Base-by-base conservation (phyloP, 2,329 filamentous ascomycete species). In the Metarhizium anisopliae region DNA sequence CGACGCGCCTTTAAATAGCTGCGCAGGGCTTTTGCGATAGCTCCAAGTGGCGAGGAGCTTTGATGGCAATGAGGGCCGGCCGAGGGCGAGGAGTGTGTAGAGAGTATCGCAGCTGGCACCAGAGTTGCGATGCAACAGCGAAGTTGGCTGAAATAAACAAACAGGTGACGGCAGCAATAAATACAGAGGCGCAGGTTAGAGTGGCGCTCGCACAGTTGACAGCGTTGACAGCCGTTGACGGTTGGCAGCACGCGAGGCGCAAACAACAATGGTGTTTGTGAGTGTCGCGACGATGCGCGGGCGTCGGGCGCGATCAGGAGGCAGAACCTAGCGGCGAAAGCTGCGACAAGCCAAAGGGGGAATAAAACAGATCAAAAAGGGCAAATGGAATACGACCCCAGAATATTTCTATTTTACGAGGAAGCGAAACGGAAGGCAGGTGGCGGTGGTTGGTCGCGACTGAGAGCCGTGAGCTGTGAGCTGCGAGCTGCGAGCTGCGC, bases 391-490 rank as follows among this genome's bases (percentile, higher is more conserved):
- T 43, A 32, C 51, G 53, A 36, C 30, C 14, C n/a, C 18, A 10
- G 50, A 10, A n/a, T 40, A 32, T n/a, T 50, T 18, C 25, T 50
- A 43, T 49, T 30, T 50, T 49, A 51, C 30, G 16, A 51, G 35
- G 35, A 52, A 18, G 11, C 20, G 54, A 45, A 52, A 54, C n/a
- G 30, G 50, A 47, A 47, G 51, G 47, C 14, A 38, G 47, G 14
- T 55, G 43, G 32, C 42, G 47, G 51, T 58, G 52, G 56, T 58
- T 56, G 58, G 54, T 58, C 52, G 58, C 58, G 55, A 51, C 54
- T 38, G 54, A 56, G 54, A 56, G 52, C 45, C 35, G 55, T 29
- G 45, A 35, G 43, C 5, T 8, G 7, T 5, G 20, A 20, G 25
- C 25, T 25, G 25, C 25, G 25, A 25, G 25, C 25, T 25, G 25